Evolutionary conservation across 1,139 yeast species (phyloP).

Genomic region (Diutina catenulata): DNA sequence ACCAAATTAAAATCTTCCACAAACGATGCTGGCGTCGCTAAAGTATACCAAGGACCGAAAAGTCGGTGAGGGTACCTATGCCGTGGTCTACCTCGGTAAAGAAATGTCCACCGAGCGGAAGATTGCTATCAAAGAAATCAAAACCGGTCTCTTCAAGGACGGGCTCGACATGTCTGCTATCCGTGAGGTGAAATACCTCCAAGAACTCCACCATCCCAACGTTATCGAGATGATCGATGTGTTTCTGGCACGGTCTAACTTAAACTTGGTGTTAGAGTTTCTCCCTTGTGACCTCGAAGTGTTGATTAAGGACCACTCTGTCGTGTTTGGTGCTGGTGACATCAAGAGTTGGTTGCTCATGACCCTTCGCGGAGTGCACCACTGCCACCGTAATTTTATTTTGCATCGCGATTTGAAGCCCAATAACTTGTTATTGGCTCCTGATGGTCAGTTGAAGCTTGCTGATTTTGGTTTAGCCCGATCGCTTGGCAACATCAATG

Average conservation of each 20-base stretch:
- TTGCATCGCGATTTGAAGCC: constrained; percentile 87
- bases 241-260: constrained; percentile 56
- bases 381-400: constrained; percentile 84
- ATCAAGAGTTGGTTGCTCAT: constrained; percentile 88
- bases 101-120: constrained; percentile 43
- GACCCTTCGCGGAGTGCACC: constrained; percentile 91
- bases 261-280: constrained; percentile 82
- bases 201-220: constrained; percentile 72
- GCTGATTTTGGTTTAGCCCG: constrained; percentile 98
- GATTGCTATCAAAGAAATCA: constrained; percentile 92
- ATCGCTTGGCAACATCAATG: constrained; percentile 66
- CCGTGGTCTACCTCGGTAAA: constrained; percentile 83
- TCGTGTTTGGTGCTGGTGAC: constrained; percentile 77
- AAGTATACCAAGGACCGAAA: constrained; percentile 52
- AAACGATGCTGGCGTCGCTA: background rate
- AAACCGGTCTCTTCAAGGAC: constrained; percentile 87
- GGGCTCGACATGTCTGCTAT: constrained; percentile 97
- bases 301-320: constrained; percentile 66
- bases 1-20: too few species aligned
- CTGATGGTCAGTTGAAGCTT: constrained; percentile 75
- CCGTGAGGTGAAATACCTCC: constrained; percentile 86
- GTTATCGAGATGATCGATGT: constrained; percentile 85
- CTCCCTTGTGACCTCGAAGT: constrained; percentile 88
- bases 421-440: constrained; percentile 70
- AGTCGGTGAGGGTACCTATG: constrained; percentile 99